phyloP scores from a whole-genome alignment of 495 filamentous ascomycete species.

The Penicillium nucicola region DNA sequence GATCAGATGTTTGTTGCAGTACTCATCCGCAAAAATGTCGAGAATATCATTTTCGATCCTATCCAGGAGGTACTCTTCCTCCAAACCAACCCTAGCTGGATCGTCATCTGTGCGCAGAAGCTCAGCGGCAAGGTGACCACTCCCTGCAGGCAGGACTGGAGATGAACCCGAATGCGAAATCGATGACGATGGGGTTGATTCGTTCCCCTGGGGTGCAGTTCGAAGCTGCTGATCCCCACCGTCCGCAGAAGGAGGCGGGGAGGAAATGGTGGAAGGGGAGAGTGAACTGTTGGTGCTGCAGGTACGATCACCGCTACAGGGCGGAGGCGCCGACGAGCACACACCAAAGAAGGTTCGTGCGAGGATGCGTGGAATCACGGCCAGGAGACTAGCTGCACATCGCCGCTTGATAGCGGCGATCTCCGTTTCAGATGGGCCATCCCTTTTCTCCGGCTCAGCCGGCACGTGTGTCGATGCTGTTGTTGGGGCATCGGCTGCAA shows the following conservation, averaged over 20 bases:
- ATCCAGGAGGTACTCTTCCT: constrained; percentile 38
- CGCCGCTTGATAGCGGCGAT: constrained; percentile 51
- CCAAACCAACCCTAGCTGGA: constrained; percentile 24
- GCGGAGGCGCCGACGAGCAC: constrained; percentile 10
- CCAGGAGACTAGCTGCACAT: constrained; percentile 52
- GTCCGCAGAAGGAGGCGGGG: constrained; percentile 8
- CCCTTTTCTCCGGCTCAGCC: constrained; percentile 9
- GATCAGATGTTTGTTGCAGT: constrained; percentile 86
- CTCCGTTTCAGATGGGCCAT: constrained; percentile 32
- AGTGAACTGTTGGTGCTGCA: constrained; percentile 22
- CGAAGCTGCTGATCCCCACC: neutral
- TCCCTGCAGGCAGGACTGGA: neutral
- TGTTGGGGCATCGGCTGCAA: constrained; percentile 6
- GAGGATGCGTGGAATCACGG: constrained; percentile 39
- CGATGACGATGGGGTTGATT: constrained; percentile 5
- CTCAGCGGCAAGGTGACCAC: constrained; percentile 1
- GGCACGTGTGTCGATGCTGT: neutral
- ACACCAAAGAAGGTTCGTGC: constrained; percentile 39
- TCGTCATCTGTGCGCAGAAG: constrained; percentile 8
- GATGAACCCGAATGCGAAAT: constrained; percentile 1
- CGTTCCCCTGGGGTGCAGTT: constrained; percentile 6
- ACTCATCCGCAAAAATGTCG: constrained; percentile 73
- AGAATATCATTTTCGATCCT: constrained; percentile 53
- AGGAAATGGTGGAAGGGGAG: constrained; percentile 7
- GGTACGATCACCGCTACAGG: constrained; percentile 22